Base-by-base conservation (phyloP, 306 rosid species). In the Vigna radiata region DNA sequence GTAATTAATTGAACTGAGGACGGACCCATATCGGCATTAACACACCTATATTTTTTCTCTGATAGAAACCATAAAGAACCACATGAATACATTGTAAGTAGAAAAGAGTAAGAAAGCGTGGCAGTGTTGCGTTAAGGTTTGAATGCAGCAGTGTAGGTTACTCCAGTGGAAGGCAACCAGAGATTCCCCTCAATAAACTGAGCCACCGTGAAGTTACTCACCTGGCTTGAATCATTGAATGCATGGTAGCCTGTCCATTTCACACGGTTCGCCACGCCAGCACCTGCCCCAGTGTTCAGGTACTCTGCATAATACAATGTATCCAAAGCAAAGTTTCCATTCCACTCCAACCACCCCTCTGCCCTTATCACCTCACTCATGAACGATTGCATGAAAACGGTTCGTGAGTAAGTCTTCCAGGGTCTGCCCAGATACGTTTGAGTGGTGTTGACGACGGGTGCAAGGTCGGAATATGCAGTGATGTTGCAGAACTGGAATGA, bases 321-420 rank as follows among this genome's bases (percentile, higher is more conserved):
- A 33, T 82, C 76, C 85, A 90, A 78, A 2, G 84, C 86, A 79
- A 86, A 68, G 44, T 19, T 23, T 0, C 77, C 96, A 17, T 86
- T 83, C 98, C 97, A 92, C 80, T 87, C 97, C 1, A 95, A 83
- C 98, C 98, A 95, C 66, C 98, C 98, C 72, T 83, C 79, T 9
- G 94, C 87, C 72, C 82, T 82, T 47, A 92, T 59, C 56, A 59
- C 84, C 1, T 73, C 43, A 70, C 90, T 85, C 48, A 92, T 76
- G 75, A 73, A 84, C 0, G 91, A 80, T 39, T 95, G 89, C 93
- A 95, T 83, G 68, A 88, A 60, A 14, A 90, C 18, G 6, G 99
- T 89, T 61, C 99, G 54, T 0, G 99, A 95, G 66, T 68, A 92
- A n/a, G 29, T 33, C 87, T 87, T 92, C 99, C 97, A 95, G 0